Base-by-base conservation (phyloP, 768 basidiomycete genomes). In the Leucosporidium scottii region DNA sequence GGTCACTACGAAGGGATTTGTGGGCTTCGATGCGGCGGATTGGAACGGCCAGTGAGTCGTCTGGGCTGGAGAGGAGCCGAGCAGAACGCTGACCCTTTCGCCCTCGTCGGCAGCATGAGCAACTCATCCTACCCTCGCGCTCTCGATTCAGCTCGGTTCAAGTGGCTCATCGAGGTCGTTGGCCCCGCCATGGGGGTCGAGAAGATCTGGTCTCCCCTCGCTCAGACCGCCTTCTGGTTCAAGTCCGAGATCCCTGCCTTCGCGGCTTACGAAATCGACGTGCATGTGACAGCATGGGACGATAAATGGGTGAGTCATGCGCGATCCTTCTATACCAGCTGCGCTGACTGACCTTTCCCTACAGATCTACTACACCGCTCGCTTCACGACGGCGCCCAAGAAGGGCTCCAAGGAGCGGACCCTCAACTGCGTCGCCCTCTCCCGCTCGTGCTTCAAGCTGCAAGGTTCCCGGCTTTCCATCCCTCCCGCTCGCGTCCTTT, bases 401-500 rank as follows among this genome's bases (percentile, higher is more conserved):
- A 57, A 50, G 15, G 61, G 61, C 13, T 60, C 57, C 28, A 60
- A 25, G 1, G 64, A 65, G 28, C 70, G 70, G 6, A 68, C 64
- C 18, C 64, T 72, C 4, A 61, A 68, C 58, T 67, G 67, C 48
- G 61, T 72, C 50, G 67, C 61, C 27, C 49, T 72, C 58, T 56
- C 47, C 27, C 55, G 64, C 9, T 65, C 67, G 18, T 72, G 70
- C 64, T 72, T 72, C 67, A 72, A 72, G 44, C 79, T 89, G 87
- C 49, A 89, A 88, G 79, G 89, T 87, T 60, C 70, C 27, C 70
- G 70, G 44, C 64, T 72, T 53, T 56, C 70, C n/a, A 72, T 72
- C 61, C 70, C 70, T 23, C 70, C 70, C 18, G 23, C 61, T 5
- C 70, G 70, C 57, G 67, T 72, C 56, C 59, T 72, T 48, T 62